A percentile compares a stretch with the other conserved stretches of the same genome.
Conservation (phyloP, 768 basidiomycete species). For the Neoboletus magnificus region DNA sequence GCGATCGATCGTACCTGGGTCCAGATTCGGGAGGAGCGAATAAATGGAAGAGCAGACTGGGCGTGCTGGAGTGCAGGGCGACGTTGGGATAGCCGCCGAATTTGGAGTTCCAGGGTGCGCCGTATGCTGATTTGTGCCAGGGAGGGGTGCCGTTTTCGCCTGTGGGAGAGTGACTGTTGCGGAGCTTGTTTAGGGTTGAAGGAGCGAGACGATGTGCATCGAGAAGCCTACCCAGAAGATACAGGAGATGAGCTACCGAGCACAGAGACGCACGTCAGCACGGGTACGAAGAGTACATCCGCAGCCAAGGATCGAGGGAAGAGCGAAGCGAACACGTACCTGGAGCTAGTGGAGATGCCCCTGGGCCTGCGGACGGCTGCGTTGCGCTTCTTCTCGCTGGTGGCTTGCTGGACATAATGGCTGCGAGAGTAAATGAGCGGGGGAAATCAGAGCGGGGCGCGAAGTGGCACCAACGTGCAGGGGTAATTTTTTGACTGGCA, state of each 20-base stretch:
- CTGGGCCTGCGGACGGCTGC: constrained; percentile 61
- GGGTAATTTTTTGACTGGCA: constrained; percentile 85
- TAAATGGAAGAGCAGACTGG: constrained; percentile 66
- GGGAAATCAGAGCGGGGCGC: constrained; percentile 15
- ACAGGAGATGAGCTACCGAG: constrained; percentile 26
- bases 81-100: constrained; percentile 43
- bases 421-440: constrained; percentile 36
- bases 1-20: constrained; percentile 31
- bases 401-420: constrained; percentile 80
- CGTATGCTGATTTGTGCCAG: constrained; percentile 26
- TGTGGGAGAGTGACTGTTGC: constrained; percentile 29
- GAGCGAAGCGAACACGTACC: constrained; percentile 32
- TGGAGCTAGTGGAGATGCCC: constrained; percentile 50
- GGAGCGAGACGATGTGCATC: constrained; percentile 24
- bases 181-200: constrained; percentile 25
- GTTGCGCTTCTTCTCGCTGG: constrained; percentile 77
- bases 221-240: constrained; percentile 41
- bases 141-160: constrained; percentile 25
- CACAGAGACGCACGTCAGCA: constrained; percentile 21
- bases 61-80: constrained; percentile 57
- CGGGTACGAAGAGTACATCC: constrained; percentile 26
- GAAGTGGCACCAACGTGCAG: constrained; percentile 70
- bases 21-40: constrained; percentile 71
- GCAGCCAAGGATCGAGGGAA: constrained; percentile 13
- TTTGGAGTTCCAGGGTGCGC: constrained; percentile 30